phyloP scores from a whole-genome alignment of 2,329 filamentous ascomycete genomes.

The Chalaropsis ovoidea region DNA sequence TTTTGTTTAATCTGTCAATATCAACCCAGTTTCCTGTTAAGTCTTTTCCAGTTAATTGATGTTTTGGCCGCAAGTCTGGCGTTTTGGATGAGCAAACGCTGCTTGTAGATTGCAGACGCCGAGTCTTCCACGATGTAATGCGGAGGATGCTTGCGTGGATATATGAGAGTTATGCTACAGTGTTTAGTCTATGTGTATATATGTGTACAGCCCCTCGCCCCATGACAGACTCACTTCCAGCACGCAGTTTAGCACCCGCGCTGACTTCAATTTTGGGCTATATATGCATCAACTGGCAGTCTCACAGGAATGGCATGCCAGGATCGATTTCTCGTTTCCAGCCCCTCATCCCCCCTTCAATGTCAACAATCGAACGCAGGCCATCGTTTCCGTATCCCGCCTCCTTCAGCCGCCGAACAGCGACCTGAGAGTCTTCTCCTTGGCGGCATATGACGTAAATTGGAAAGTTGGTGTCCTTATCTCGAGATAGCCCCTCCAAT shows the following conservation, averaged over 20 bases:
- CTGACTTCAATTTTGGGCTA: not conserved
- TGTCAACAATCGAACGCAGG: slow-evolving; percentile 55
- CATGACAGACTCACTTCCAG: not conserved
- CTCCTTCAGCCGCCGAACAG: slow-evolving; percentile 54
- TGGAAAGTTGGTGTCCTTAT: slow-evolving; percentile 38
- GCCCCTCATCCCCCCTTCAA: slow-evolving; percentile 59
- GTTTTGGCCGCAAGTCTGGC: no score
- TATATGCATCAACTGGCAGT: not conserved
- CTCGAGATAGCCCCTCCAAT: slow-evolving; percentile 35
- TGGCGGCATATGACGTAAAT: slow-evolving; percentile 65
- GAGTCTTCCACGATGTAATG: no score
- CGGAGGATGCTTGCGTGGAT: no score
- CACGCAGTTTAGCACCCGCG: not conserved
- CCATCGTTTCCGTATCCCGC: slow-evolving; percentile 44
- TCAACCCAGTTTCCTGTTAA: not conserved
- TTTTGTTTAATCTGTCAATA: slow-evolving; percentile 40
- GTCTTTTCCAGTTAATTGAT: not conserved
- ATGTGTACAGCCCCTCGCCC: no score
- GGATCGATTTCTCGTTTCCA: slow-evolving; percentile 62
- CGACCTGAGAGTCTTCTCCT: slow-evolving; percentile 70
- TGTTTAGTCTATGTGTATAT: no score
- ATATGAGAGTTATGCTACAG: no score
- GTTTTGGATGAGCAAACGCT: no score
- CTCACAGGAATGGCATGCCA: slow-evolving; percentile 44
- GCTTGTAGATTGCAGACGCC: no score